Evolutionary conservation across 1,139 yeast species (phyloP), one percentile per base, ranked within the genome.

Genomic region (Magnusiomyces suaveolens): DNA sequence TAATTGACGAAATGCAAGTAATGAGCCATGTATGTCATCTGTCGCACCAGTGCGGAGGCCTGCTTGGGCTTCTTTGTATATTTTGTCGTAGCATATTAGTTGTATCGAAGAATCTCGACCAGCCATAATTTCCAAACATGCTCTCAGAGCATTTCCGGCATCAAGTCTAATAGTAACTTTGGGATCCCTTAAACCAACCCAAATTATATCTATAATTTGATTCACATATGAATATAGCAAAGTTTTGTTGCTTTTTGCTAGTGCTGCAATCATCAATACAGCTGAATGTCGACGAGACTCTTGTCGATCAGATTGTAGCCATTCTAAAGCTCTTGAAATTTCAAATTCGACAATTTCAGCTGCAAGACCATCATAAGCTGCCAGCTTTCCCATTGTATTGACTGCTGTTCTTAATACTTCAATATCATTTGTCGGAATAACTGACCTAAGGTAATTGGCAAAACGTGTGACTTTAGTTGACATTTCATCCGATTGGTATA

Each of bases 281-380:
- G 97, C 96, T 0, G 97, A 96, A 68, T 89, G 96, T 59, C 95
- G 79, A 63, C 95, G 79, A 1, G 60, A 55, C 62, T 88, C 96
- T 64, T 85, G 90, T 61, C 87, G 83, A 61, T 84, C 90, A 24
- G 84, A 76, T 56, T 86, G 90, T 39, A 92, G 76, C 95, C 97
- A 86, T 68, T 92, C 97, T 53, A 90, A 76, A 49, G 96, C 89
- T 55, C 89, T 77, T 64, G 86, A 87, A 14, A 94, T 94, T 67
- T 92, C 97, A 63, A 82, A 86, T 60, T 90, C 97, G 32, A 92
- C 97, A 68, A 92, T 84, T 55, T 89, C 97, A 0, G 95, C 89
- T 0, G 96, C 87, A 54, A 89, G 72, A 0, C 95, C 94, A 26
- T 96, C 95, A 0, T 95, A 90, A 1, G 84, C 81, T 0, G 97